Evolutionary conservation across 2,329 filamentous ascomycete genomes (phyloP).

Genomic region (Tolypocladium endophyticum): DNA sequence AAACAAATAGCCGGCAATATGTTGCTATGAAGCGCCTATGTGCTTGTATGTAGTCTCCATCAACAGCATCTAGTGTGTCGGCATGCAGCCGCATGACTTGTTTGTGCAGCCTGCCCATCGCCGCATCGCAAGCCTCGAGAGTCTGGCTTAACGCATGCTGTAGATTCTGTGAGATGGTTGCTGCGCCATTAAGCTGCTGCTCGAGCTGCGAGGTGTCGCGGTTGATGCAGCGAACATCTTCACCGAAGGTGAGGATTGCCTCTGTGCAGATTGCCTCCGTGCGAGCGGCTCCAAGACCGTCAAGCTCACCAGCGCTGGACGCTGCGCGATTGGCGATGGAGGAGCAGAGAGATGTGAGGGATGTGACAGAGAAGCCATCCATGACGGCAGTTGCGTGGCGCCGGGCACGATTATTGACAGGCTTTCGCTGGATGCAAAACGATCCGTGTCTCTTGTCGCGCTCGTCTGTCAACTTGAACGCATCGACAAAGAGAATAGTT

Average conservation of each 20-base stretch:
- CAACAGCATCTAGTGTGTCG: constrained; percentile 11
- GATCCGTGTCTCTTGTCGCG: background rate
- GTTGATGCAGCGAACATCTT: background rate
- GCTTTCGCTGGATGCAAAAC: background rate
- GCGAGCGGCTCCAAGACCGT: background rate
- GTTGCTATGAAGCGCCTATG: background rate
- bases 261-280: background rate
- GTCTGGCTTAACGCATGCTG: constrained; percentile 16
- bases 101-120: constrained; percentile 19
- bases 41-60: constrained; percentile 7
- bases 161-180: constrained; percentile 16
- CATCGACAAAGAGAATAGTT: background rate
- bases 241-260: background rate
- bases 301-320: constrained; percentile 14
- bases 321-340: constrained; percentile 19
- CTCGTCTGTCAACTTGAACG: background rate
- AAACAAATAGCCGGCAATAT: background rate
- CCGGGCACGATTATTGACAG: background rate
- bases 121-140: constrained; percentile 17
- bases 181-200: constrained; percentile 11
- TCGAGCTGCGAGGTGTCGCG: constrained; percentile 8
- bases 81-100: constrained; percentile 21
- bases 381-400: constrained; percentile 6
- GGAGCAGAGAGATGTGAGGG: constrained; percentile 19
- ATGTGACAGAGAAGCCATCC: constrained; percentile 23